Base-by-base conservation (phyloP, 2,329 filamentous ascomycete species). In the Huntiella decipiens region DNA sequence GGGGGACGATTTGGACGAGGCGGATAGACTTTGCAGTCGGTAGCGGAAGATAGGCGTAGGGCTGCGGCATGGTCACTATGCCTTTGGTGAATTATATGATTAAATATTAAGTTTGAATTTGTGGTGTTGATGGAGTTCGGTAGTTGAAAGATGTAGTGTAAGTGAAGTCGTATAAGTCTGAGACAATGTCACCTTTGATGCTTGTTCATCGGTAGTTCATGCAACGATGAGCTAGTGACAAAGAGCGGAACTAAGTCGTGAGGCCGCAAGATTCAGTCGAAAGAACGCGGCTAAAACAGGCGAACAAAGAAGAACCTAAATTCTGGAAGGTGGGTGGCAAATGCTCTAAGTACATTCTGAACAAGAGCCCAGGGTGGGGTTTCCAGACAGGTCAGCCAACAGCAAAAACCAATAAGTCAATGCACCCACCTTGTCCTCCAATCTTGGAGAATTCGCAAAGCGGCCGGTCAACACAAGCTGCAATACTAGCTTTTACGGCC, bases 21-120 rank as follows among this genome's bases (percentile, higher is more conserved):
- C 48, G 44, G 44, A 50, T 50, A 19, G 48, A 50, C 44, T 50
- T 50, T 28, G 36, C 34, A 13, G 44, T 44, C 28, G 44, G 48
- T 11, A 50, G 32, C 8, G 48, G 35, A 13, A 42, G 17, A 19
- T 40, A 50, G 13, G 44, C 31, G n/a, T 35, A 46, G 28, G 19
- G 40, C 22, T 8, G 16, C n/a, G 7, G 44, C 38, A 46, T 49
- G 22, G 43, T 22, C 31, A 35, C 12, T 15, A 17, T 28, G 22
- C 22, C 22, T 8, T 28, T 28, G 22, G 7, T 28, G 22, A 28
- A 28, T 28, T 28, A 28, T 28, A 28, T 7, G 22, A 28, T 28
- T 28, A 28, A 28, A 28, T 28, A 28, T 28, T 28, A 28, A 28
- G 22, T 28, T 8, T 28, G 17, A 17, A 17, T 17, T 17, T 17